Evolutionary conservation across 108 stramenopile species (phyloP).

Genomic region (Thalassiosira profunda): DNA sequence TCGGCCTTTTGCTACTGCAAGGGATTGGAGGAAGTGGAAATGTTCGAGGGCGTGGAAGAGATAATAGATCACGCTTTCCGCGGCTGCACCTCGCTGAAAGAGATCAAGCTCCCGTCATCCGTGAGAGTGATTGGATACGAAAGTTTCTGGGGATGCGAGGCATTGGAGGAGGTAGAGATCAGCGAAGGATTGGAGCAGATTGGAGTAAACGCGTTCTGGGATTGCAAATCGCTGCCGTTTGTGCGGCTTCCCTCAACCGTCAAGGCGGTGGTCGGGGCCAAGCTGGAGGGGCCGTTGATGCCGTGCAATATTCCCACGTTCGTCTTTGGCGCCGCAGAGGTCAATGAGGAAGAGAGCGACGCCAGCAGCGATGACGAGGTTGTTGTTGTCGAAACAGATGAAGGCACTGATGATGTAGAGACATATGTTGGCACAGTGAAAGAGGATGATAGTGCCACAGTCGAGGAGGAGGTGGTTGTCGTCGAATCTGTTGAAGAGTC

Average conservation of each 20-base stretch:
- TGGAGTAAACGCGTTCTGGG: slow-evolving; percentile 19
- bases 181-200: slow-evolving; percentile 11
- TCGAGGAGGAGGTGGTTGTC: too few relatives aligned
- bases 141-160: neutral
- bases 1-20: slow-evolving; percentile 5
- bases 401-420: too few relatives aligned
- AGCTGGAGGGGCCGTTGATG: slow-evolving; percentile 11
- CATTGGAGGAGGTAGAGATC: slow-evolving; percentile 2
- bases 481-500: too few relatives aligned
- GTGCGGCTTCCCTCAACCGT: slow-evolving; percentile 3
- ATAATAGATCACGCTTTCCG: slow-evolving; percentile 20
- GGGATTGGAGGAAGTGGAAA: neutral
- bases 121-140: slow-evolving; percentile 14
- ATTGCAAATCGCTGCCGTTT: slow-evolving; percentile 6
- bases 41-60: neutral
- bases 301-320: neutral
- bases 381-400: too few relatives aligned
- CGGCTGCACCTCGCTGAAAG: slow-evolving; percentile 1
- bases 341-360: too few relatives aligned
- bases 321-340: too few relatives aligned
- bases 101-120: slow-evolving; percentile 1
- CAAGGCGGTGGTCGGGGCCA: slow-evolving; percentile 8
- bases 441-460: too few relatives aligned
- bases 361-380: too few relatives aligned
- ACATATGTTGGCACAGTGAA: too few relatives aligned